phyloP scores from a whole-genome alignment of 2,329 filamentous ascomycete genomes.

The Epichloe coenophiala region DNA sequence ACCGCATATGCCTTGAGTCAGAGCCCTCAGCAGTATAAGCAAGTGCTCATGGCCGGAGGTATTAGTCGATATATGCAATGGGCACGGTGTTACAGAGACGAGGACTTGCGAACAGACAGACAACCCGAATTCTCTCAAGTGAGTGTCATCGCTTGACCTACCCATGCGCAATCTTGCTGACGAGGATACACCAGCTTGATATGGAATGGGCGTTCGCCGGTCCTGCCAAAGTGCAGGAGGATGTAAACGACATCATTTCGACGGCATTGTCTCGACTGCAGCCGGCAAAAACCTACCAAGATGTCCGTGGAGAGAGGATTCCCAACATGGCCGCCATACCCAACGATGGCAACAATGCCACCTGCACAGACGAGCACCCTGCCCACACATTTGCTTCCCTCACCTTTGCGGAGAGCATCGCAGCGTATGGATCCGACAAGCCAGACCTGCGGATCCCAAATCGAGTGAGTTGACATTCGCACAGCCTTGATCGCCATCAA shows the following conservation, averaged over 20 bases:
- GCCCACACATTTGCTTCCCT: slow-evolving; percentile 21
- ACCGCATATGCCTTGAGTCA: slow-evolving; percentile 85
- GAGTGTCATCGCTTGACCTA: background rate
- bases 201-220: slow-evolving; percentile 82
- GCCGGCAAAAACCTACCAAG: slow-evolving; percentile 44
- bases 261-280: slow-evolving; percentile 15
- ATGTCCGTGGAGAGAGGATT: slow-evolving; percentile 30
- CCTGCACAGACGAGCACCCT: slow-evolving; percentile 8
- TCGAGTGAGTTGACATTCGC: slow-evolving; percentile 29
- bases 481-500: background rate
- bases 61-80: slow-evolving; percentile 79
- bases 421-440: slow-evolving; percentile 75
- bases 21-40: slow-evolving; percentile 97
- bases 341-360: background rate
- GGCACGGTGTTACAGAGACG: slow-evolving; percentile 88
- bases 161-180: background rate
- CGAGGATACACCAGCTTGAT: slow-evolving; percentile 49
- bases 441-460: slow-evolving; percentile 71
- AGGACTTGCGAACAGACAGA: slow-evolving; percentile 80
- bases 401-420: slow-evolving; percentile 45
- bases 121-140: slow-evolving; percentile 96
- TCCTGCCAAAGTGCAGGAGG: slow-evolving; percentile 23
- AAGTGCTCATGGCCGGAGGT: slow-evolving; percentile 88
- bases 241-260: slow-evolving; percentile 23
- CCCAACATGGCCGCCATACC: slow-evolving; percentile 18